These are phyloP conservation scores for Moricandia arvensis DNA, from an alignment of 345 rosid genomes.

Conservation along the genomic window DNA sequence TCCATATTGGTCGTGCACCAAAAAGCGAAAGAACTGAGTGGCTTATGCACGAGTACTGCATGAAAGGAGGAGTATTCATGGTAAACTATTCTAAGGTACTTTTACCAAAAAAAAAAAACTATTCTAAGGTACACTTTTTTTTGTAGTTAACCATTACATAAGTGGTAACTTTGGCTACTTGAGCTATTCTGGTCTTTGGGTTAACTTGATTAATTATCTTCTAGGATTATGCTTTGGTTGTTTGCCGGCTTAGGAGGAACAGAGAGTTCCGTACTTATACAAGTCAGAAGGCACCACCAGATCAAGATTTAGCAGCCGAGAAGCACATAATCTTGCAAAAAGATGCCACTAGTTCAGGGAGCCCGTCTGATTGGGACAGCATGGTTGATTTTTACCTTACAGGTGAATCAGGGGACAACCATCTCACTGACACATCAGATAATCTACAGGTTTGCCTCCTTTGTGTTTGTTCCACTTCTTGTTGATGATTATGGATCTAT, in stretches of 20 bases:
- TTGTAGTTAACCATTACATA: conserved; percentile 1
- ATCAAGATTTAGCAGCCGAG: conserved; percentile 6
- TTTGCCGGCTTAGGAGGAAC: conserved; percentile 75
- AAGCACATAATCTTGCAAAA: conserved; percentile 14
- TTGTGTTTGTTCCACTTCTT: not conserved
- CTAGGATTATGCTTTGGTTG: conserved; percentile 68
- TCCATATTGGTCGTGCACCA: conserved; percentile 91
- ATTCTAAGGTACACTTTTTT: not conserved
- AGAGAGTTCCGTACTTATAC: conserved; percentile 43
- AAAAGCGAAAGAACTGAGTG: conserved; percentile 89
- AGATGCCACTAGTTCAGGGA: conserved; percentile 9
- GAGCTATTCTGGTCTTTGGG: not conserved
- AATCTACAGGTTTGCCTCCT: conserved; percentile 41
- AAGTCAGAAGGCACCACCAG: conserved; percentile 24
- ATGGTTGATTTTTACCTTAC: conserved; percentile 33
- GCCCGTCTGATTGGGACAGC: conserved; percentile 21
- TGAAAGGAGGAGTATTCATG: conserved; percentile 52
- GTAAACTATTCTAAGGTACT: conserved; percentile 30
- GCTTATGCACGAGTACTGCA: conserved; percentile 87
- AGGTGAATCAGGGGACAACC: conserved; percentile 20
- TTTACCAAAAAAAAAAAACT: too few relatives aligned
- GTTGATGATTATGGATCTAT: not conserved
- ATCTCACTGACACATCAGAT: conserved; percentile 22
- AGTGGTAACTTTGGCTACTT: not conserved
- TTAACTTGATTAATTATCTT: not conserved